phyloP scores from a whole-genome alignment of 805 yeast species.

The Yarrowia bubula region DNA sequence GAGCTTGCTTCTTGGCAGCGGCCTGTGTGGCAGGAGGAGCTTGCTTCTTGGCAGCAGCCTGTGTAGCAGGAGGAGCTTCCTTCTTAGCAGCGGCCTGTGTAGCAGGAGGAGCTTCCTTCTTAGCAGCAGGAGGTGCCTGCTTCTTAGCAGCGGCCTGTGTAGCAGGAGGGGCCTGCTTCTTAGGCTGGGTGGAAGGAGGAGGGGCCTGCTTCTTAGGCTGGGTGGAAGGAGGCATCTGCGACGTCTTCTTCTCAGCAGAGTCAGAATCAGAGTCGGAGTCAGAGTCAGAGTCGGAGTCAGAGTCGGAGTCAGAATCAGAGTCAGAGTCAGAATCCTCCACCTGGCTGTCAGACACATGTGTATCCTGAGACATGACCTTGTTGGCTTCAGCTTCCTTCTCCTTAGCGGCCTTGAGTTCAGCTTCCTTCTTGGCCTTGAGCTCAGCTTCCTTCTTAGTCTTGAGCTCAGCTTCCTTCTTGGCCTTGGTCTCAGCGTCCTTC shows the following conservation, averaged over 20 bases:
- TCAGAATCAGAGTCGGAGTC: neutral
- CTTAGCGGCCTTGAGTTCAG: neutral
- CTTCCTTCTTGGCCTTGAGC: neutral
- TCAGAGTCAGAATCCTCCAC: neutral
- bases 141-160: neutral
- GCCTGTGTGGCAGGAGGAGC: constrained; percentile 1
- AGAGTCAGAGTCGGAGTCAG: neutral
- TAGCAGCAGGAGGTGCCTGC: neutral
- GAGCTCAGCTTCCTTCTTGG: neutral
- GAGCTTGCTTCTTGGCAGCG: neutral
- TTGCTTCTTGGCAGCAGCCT: neutral
- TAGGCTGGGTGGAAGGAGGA: neutral
- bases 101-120: neutral
- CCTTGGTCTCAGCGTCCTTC: neutral
- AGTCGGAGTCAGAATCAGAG: neutral
- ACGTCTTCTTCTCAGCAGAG: neutral
- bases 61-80: too few relatives aligned
- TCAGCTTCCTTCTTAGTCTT: neutral
- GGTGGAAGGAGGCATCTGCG: neutral
- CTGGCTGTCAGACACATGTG: constrained; percentile 3
- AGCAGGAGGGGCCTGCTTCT: neutral
- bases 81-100: neutral
- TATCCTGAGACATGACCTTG: neutral
- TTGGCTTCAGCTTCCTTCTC: neutral
- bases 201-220: neutral